Evolutionary conservation across 2,329 filamentous ascomycete species (phyloP).

Genomic region (Bimuria novae-zelandiae): DNA sequence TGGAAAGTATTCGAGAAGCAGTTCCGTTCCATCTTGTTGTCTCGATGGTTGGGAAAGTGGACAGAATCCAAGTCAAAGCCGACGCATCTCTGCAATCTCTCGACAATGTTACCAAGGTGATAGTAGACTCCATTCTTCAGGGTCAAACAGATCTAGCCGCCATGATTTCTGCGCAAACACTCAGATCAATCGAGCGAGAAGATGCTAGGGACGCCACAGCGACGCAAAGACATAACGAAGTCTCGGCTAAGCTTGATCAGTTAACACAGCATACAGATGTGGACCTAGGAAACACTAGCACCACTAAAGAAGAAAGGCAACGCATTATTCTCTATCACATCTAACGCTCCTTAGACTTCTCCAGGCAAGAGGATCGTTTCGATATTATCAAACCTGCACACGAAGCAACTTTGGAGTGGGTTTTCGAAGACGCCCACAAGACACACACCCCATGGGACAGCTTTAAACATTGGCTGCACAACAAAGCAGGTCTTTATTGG

Average conservation of each 20-base stretch:
- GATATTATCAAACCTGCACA: not conserved
- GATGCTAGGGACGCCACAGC: not conserved
- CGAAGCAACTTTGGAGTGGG: conserved; percentile 2
- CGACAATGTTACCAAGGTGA: not conserved
- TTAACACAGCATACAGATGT: not conserved
- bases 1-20: not conserved
- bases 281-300: not conserved
- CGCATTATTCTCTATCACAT: not conserved
- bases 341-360: not conserved
- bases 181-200: not conserved
- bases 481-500: not conserved
- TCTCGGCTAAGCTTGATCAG: not conserved
- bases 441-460: not conserved
- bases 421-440: not conserved
- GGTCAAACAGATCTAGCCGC: not conserved
- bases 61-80: not conserved
- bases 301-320: too few relatives aligned
- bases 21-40: not conserved
- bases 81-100: not conserved
- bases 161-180: not conserved
- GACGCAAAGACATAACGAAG: not conserved
- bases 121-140: not conserved
- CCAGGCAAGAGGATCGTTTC: not conserved
- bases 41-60: not conserved
- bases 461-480: not conserved